Conservation (phyloP, 2,329 filamentous ascomycete species). For the Phoma herbarum region DNA sequence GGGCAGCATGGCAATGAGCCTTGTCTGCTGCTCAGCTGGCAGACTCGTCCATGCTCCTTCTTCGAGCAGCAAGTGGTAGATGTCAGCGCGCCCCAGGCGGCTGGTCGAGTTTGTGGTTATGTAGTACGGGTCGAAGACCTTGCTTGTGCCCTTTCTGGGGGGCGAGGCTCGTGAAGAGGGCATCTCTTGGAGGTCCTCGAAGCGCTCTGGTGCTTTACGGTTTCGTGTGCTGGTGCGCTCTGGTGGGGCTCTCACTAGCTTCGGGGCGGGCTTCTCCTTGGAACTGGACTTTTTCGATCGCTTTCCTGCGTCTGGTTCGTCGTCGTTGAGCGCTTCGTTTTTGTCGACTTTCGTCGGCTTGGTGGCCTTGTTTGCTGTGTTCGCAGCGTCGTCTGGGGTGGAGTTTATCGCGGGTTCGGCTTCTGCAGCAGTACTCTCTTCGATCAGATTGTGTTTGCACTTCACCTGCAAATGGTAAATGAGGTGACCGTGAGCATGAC, state of each 20-base stretch:
- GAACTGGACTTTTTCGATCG: constrained; percentile 12
- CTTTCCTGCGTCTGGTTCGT: background rate
- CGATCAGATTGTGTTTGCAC: constrained; percentile 4
- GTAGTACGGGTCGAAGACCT: constrained; percentile 42
- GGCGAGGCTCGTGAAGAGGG: constrained; percentile 12
- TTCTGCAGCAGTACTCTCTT: background rate
- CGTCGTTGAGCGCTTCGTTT: background rate
- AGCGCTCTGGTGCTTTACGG: constrained; percentile 43
- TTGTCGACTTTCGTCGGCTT: background rate
- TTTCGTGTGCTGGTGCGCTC: constrained; percentile 34
- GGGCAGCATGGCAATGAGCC: constrained; percentile 39
- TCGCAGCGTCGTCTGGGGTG: background rate
- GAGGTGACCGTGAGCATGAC: too few species aligned
- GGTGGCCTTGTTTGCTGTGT: background rate
- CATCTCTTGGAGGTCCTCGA: constrained; percentile 25
- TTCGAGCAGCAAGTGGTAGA: constrained; percentile 47
- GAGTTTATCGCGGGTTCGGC: background rate
- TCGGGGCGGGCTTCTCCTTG: constrained; percentile 20
- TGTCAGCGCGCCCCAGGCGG: constrained; percentile 43
- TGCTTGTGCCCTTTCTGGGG: constrained; percentile 27
- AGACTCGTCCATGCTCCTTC: constrained; percentile 44
- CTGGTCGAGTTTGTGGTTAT: constrained; percentile 44
- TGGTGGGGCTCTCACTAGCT: constrained; percentile 17
- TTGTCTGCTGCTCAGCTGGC: constrained; percentile 29
- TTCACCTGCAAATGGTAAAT: constrained; percentile 9